Evolutionary conservation across 1,139 yeast genomes (phyloP).

Genomic region (Ogataea hybrid): DNA sequence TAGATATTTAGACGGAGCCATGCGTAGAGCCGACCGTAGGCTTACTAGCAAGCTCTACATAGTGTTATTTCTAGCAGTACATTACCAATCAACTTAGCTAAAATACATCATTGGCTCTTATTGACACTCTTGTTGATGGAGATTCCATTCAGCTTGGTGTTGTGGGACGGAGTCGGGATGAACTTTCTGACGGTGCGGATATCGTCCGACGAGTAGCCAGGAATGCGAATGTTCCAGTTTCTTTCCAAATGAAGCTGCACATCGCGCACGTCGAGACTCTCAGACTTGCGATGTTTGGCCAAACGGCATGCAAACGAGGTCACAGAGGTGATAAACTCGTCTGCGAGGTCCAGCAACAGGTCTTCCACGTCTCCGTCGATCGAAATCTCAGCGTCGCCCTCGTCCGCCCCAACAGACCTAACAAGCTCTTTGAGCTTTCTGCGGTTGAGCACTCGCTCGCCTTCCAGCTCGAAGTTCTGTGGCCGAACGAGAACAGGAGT

Average conservation of each 20-base stretch:
- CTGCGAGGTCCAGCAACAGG: slow-evolving; percentile 84
- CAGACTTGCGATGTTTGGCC: slow-evolving; percentile 94
- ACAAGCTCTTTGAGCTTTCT: slow-evolving; percentile 86
- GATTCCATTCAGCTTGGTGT: slow-evolving; percentile 67
- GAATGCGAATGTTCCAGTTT: slow-evolving; percentile 93
- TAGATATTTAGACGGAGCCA: too few relatives aligned
- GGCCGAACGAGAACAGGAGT: slow-evolving; percentile 76
- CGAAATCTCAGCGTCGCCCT: slow-evolving; percentile 85
- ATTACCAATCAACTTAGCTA: not conserved
- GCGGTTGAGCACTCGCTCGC: slow-evolving; percentile 83
- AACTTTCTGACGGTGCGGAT: slow-evolving; percentile 80
- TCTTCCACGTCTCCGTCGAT: slow-evolving; percentile 98
- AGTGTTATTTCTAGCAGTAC: too few relatives aligned
- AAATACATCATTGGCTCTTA: slow-evolving; percentile 24
- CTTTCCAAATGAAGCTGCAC: slow-evolving; percentile 89
- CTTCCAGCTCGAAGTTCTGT: slow-evolving; percentile 80
- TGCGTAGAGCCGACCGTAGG: too few relatives aligned
- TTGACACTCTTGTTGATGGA: slow-evolving; percentile 39
- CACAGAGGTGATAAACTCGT: slow-evolving; percentile 88
- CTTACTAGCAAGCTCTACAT: too few relatives aligned
- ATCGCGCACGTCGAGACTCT: slow-evolving; percentile 81
- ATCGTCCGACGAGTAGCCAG: slow-evolving; percentile 92
- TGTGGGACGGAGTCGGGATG: slow-evolving; percentile 70
- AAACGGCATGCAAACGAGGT: slow-evolving; percentile 91
- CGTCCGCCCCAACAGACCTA: slow-evolving; percentile 75